A percentile compares a stretch with the other conserved stretches of the same genome.
These are phyloP conservation scores for Microcyclospora tardicrescens DNA, from an alignment of 2,329 filamentous ascomycete genomes.

Conservation along the genomic window DNA sequence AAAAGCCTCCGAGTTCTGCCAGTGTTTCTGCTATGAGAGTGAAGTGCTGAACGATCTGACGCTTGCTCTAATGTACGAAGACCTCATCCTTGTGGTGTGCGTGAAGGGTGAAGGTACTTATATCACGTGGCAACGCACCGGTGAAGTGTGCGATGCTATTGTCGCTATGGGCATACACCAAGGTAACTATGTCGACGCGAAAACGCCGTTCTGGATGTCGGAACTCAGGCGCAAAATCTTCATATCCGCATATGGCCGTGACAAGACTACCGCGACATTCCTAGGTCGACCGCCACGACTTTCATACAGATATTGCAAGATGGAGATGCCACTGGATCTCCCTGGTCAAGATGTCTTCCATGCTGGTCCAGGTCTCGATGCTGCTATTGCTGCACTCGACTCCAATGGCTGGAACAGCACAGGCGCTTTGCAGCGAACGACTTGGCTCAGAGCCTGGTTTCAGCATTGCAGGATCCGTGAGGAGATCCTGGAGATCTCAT, in stretches of 20 bases:
- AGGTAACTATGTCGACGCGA: slow-evolving; percentile 17
- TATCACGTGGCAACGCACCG: slow-evolving; percentile 21
- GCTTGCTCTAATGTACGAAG: slow-evolving; percentile 22
- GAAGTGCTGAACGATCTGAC: slow-evolving; percentile 24
- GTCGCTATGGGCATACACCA: slow-evolving; percentile 24
- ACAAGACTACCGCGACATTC: slow-evolving; percentile 22
- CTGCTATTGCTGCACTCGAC: slow-evolving; percentile 31
- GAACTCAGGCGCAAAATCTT: slow-evolving; percentile 23
- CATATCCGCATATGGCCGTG: slow-evolving; percentile 20
- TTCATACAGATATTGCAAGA: slow-evolving; percentile 38
- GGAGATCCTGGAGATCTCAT: slow-evolving; percentile 46
- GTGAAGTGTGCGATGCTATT: slow-evolving; percentile 22
- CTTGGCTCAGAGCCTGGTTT: slow-evolving; percentile 34
- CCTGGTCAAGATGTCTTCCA: slow-evolving; percentile 37
- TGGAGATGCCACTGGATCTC: slow-evolving; percentile 43
- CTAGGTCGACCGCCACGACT: slow-evolving; percentile 38
- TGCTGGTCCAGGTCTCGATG: slow-evolving; percentile 29
- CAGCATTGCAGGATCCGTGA: slow-evolving; percentile 41
- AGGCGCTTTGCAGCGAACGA: slow-evolving; percentile 32
- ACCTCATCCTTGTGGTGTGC: slow-evolving; percentile 19
- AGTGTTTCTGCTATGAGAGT: slow-evolving; percentile 24
- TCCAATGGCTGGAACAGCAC: slow-evolving; percentile 40
- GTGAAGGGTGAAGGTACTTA: slow-evolving; percentile 21
- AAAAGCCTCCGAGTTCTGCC: slow-evolving; percentile 20
- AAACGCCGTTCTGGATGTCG: slow-evolving; percentile 23